Evolutionary conservation across 1,284 basidiomycete species (phyloP), one percentile per base, ranked within the genome.

Genomic region (Ceratobasidium papillatum): DNA sequence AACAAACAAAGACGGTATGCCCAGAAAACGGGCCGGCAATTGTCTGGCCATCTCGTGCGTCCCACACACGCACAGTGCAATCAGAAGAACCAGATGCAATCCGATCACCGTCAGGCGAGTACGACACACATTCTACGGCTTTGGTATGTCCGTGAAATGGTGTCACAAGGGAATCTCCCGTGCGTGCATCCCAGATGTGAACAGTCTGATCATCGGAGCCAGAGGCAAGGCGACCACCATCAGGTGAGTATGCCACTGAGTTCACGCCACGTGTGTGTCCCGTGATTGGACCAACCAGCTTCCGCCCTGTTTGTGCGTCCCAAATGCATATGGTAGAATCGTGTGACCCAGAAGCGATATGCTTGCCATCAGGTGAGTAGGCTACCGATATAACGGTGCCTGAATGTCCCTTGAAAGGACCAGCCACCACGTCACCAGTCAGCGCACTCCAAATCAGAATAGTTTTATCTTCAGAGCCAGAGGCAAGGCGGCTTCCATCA

Each of bases 161-260:
- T 25, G 1, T 22, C 22, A 7, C 64, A n/a, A 68, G 7, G 25
- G 17, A 12, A 62, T 11, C 11, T 25, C 36, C 34, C 5, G 5
- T 14, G 38, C 14, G 38, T 41, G 34, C 59, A 62, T 32, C 27
- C 64, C 64, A 68, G 3, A 68, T 8, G 25, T 27, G 32, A 52
- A 68, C 32, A 34, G 45, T 51, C 25, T 22, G 32, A 32, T 68
- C 64, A 7, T 49, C 64, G 14, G 47, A 68, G 43, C 38, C 61
- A 43, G 64, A 75, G 22, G 25, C 59, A 8, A 74, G 4, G 22
- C 32, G 59, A 3, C n/a, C 22, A 34, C 43, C 47, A 36, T 63
- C 61, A 30, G 72, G 59, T 12, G 63, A 74, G 73, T 38, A 74
- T 3, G 62, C 62, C 7, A 66, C 47, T 30, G 43, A 65, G 12